Base-by-base conservation (phyloP, 805 yeast species). In the Monosporozyma yasuniensis region DNA sequence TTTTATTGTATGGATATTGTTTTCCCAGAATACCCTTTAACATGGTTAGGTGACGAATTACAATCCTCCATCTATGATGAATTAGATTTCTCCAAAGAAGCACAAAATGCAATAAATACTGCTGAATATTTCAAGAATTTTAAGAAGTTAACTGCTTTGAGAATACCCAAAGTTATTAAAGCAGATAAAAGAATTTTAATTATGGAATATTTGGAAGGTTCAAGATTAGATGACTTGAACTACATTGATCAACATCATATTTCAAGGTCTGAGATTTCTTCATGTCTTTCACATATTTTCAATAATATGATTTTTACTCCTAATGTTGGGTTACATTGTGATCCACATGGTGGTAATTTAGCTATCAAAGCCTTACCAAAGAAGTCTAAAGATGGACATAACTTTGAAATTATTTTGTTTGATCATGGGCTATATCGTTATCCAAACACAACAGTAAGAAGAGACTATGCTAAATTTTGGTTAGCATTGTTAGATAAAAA, bases 321-420 rank as follows among this genome's bases (percentile, higher is more conserved):
- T 0, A 83, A 81, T 25, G 96, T 88, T 21, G 87, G 91, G 0
- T 78, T 93, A 42, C 99, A 93, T 65, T 93, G 99, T 70, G 99
- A 93, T 65, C 99, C 99, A 1, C 99, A 93, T 65, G 96, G 96
- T 10, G 99, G 99, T 0, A 93, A 93, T 61, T 71, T 93, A 52
- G 96, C 98, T 0, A 87, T 93, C 21, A 72, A 89, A 50, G 41
- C 44, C 5, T 22, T 5, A 7, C 23, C 47, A 9, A 19, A 18
- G 14, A 56, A 55, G 22, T 64, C 51, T 34, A 57, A 52, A 3
- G 71, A 73, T 25, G 68, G 70, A 3, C 88, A 83, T 61, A 90
- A 91, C 63, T 93, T 93, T 64, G 99, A 93, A 66, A 87, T 93
- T 47, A 73, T 93, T 6, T 72, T 93, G 18, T 95, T 88, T 64